phyloP scores from a whole-genome alignment of 306 rosid species.

The Castanea crenata region DNA sequence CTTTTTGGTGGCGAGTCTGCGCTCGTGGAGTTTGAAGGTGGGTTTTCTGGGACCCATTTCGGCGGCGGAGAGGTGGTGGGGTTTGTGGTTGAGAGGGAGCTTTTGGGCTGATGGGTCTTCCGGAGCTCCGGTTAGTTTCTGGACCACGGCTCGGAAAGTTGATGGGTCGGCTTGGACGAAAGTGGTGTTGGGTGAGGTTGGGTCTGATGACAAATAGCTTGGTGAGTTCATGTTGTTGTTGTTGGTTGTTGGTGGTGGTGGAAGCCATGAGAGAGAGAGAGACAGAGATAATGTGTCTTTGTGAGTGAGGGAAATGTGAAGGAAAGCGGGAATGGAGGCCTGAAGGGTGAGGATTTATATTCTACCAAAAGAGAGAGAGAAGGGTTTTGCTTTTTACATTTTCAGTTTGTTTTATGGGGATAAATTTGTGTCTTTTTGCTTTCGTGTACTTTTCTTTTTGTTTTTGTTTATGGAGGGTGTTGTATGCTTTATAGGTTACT shows the following conservation, averaged over 20 bases:
- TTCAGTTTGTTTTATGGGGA: background rate
- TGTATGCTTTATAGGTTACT: slow-evolving; percentile 29
- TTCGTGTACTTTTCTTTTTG: background rate
- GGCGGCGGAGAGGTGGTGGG: slow-evolving; percentile 37
- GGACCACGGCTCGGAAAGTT: slow-evolving; percentile 75
- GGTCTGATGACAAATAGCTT: slow-evolving; percentile 39
- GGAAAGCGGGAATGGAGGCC: slow-evolving; percentile 39
- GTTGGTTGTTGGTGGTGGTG: background rate
- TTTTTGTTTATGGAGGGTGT: background rate
- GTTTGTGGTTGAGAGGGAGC: slow-evolving; percentile 54
- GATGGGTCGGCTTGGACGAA: slow-evolving; percentile 84
- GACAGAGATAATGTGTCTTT: background rate
- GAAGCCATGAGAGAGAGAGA: slow-evolving; percentile 28
- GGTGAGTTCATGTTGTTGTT: slow-evolving; percentile 34
- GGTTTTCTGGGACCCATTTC: slow-evolving; percentile 52
- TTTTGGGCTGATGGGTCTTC: slow-evolving; percentile 53
- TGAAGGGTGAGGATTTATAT: slow-evolving; percentile 29
- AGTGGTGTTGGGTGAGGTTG: slow-evolving; percentile 70
- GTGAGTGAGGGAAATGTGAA: background rate
- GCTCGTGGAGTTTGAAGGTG: slow-evolving; percentile 79
- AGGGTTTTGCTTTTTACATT: background rate
- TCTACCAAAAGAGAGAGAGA: background rate
- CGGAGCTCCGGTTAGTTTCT: slow-evolving; percentile 82
- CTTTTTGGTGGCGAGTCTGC: slow-evolving; percentile 61
- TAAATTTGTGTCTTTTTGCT: background rate